Base-by-base conservation (phyloP, 805 yeast genomes). In the Ascoidea rubescens region DNA sequence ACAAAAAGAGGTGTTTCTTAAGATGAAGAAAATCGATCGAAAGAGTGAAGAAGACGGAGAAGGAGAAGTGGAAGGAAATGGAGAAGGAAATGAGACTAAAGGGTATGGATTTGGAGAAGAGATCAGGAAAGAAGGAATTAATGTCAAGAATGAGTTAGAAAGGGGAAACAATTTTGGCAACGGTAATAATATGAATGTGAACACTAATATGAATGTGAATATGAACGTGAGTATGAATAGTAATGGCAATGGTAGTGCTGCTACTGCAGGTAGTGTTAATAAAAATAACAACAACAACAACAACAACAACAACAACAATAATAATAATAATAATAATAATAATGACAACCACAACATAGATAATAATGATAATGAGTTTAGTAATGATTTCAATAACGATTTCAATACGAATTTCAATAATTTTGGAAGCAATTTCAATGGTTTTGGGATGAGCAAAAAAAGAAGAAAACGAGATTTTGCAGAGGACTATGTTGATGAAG, bases 1-100 rank as follows among this genome's bases (percentile, higher is more conserved):
- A 51, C 70, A 69, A 43, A 67, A 67, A 52, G 66, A 70, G 52
- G 58, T 74, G 1, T 70, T 64, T 54, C 59, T 71, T 42, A 59
- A 64, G 28, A 70, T 73, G 47, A 71, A 73, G 1, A 67, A 68
- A 12, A 53, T 55, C 1, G 50, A 48, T 5, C 7, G 8, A 6
- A 52, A 49, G 10, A 31, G 16, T 5, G 45, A 28, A 12, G 17
- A 17, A 1, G 50, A 46, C 5, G 44, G 32, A 14, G 48, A 28
- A 5, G n/a, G 46, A 3, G 16, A 31, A 17, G 46, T 28, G 5
- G 32, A 31, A 5, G 47, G 16, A 5, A 32, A n/a, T 21, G 49
- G 30, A 32, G 50, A 33, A 31, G 50, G 5, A 14, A 31, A 46
- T 21, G 28, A 14, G n/a, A n/a, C n/a, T n/a, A n/a, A n/a, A n/a